Base-by-base conservation (phyloP, 2,329 filamentous ascomycete genomes). In the Talaromyces sp. region DNA sequence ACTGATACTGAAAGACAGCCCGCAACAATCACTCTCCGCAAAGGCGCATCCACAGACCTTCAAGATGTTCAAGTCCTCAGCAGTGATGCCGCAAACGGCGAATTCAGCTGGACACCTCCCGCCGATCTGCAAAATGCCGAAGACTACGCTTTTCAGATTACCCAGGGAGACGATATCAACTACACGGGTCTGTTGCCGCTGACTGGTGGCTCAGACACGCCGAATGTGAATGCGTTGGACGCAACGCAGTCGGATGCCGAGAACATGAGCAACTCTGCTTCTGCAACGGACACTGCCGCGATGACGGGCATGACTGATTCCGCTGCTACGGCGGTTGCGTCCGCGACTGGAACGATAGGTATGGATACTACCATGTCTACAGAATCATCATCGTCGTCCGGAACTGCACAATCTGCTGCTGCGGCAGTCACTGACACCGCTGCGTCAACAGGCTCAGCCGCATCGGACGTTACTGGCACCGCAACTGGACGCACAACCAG, bases 121-220 rank as follows among this genome's bases (percentile, higher is more conserved):
- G 71, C 69, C 25, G 72, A 69, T 42, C 75, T 86, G 31, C 68
- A 72, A 50, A 72, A 78, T 65, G 80, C 74, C 62, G 64, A 71
- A 40, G 77, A 85, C 75, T 88, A 87, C 69, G 84, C 86, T 61
- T 80, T 88, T 63, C 74, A 86, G 72, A 86, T 88, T 74, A 71
- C 69, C 14, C 84, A 86, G 70, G 81, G 77, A 63, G 74, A 70
- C 44, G 65, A 73, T 54, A 69, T 77, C 71, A 88, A 88, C 77
- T 87, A 86, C 76, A 83, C 80, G 52, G 82, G 79, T 50, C 79
- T 79, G 33, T 78, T 87, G 71, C 69, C 70, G 35, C 70, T 84
- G 52, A 72, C 74, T 39, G 79, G 79, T 44, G 75, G 73, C 44
- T 67, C 40, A 50, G 64, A 48, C 28, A 14, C 33, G 18, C 61